These are phyloP conservation scores for Vigna mungo DNA, from an alignment of 306 rosid species.

Conservation along the genomic window DNA sequence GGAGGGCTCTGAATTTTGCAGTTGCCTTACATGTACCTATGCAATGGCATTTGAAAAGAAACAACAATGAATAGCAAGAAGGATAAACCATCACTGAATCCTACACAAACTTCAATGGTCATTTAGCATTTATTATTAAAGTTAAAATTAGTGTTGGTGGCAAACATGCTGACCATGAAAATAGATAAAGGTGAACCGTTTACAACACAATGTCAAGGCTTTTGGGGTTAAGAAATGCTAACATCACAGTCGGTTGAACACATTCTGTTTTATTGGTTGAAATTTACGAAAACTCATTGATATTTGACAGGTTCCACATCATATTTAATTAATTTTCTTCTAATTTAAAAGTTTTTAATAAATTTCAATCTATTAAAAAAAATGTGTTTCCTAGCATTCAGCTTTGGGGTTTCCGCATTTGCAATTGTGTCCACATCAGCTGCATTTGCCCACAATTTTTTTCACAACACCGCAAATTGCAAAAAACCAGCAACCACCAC, in stretches of 20 bases:
- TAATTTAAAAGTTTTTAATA: too few relatives aligned
- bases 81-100: too few relatives aligned
- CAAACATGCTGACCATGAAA: not conserved
- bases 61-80: conserved; percentile 44
- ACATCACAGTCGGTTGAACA: too few relatives aligned
- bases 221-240: not conserved
- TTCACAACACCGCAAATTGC: not conserved
- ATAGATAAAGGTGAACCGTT: not conserved
- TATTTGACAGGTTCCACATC: too few relatives aligned
- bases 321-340: too few relatives aligned
- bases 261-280: too few relatives aligned
- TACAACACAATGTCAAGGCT: not conserved
- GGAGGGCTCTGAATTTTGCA: conserved; percentile 88
- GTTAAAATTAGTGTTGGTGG: too few relatives aligned
- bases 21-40: conserved; percentile 90
- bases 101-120: too few relatives aligned
- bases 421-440: not conserved
- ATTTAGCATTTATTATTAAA: too few relatives aligned
- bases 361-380: too few relatives aligned
- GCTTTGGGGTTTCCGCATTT: not conserved
- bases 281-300: too few relatives aligned
- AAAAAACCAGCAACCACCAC: not conserved
- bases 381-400: too few relatives aligned
- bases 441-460: not conserved
- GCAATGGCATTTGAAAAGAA: conserved; percentile 49